phyloP scores from a whole-genome alignment of 805 yeast species.

The Kluyveromyces wickerhamii region DNA sequence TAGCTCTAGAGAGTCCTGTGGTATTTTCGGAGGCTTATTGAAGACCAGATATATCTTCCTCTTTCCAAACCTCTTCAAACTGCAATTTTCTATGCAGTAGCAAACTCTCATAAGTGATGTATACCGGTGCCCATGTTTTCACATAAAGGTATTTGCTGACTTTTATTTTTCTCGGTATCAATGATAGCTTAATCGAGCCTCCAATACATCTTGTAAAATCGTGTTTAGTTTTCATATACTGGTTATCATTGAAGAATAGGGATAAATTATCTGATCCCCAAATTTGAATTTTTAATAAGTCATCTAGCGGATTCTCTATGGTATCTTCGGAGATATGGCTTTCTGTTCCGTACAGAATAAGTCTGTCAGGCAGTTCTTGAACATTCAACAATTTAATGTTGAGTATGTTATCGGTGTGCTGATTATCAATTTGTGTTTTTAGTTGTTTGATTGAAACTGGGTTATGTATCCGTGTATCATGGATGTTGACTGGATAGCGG shows the following conservation, averaged over 20 bases:
- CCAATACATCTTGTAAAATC: slow-evolving; percentile 3
- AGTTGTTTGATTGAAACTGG: not conserved
- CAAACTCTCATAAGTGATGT: slow-evolving; percentile 1
- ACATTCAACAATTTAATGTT: not conserved
- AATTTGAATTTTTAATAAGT: slow-evolving; percentile 12
- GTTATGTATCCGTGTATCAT: not conserved
- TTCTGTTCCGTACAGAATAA: slow-evolving; percentile 6
- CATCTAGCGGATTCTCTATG: slow-evolving; percentile 8
- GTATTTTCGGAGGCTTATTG: no score
- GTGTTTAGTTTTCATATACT: not conserved
- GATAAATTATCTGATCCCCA: slow-evolving; percentile 10
- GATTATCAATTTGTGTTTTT: not conserved
- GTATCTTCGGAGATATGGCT: slow-evolving; percentile 9
- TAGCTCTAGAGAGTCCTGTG: no score
- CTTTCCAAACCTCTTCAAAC: not conserved
- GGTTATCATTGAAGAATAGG: slow-evolving; percentile 10
- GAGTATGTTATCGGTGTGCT: not conserved
- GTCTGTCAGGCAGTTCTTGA: not conserved
- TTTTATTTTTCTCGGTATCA: not conserved
- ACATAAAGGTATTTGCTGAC: slow-evolving; percentile 1
- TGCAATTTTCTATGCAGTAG: slow-evolving; percentile 1
- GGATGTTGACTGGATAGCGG: not conserved
- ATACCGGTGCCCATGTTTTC: slow-evolving; percentile 1
- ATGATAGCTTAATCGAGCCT: not conserved
- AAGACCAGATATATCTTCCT: not conserved